These are phyloP conservation scores for Diaporthe ampelina DNA, from an alignment of 2,329 filamentous ascomycete genomes.

Conservation along the genomic window DNA sequence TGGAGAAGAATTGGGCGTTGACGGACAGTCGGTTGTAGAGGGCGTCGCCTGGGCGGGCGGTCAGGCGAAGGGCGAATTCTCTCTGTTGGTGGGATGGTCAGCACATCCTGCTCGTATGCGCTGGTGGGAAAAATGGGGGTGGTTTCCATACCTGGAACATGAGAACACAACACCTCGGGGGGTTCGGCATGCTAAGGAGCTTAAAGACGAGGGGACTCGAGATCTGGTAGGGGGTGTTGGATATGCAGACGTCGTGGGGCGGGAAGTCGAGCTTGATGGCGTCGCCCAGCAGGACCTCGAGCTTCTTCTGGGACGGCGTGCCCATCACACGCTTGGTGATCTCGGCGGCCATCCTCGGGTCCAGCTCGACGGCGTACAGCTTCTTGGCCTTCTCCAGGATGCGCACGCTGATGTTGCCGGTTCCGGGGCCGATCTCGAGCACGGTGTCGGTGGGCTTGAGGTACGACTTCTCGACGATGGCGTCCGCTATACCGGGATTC, in stretches of 20 bases:
- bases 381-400: slow-evolving; percentile 91
- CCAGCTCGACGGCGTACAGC: slow-evolving; percentile 87
- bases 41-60: slow-evolving; percentile 88
- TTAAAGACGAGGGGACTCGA: slow-evolving; percentile 82
- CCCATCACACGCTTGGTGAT: slow-evolving; percentile 91
- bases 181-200: slow-evolving; percentile 84
- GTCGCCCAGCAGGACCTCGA: slow-evolving; percentile 92
- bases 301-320: slow-evolving; percentile 83
- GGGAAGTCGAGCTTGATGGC: slow-evolving; percentile 86
- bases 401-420: slow-evolving; percentile 86
- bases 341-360: slow-evolving; percentile 66
- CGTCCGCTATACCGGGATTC: slow-evolving; percentile 85
- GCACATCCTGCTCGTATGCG: slow-evolving; percentile 69
- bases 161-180: slow-evolving; percentile 87
- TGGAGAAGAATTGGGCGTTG: slow-evolving; percentile 90
- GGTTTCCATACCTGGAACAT: slow-evolving; percentile 80
- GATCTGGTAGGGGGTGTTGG: slow-evolving; percentile 84
- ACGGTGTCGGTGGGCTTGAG: slow-evolving; percentile 93
- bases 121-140: too few relatives aligned
- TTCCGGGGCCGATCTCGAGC: slow-evolving; percentile 92
- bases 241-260: slow-evolving; percentile 85
- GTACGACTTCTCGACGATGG: slow-evolving; percentile 84
- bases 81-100: slow-evolving; percentile 79
- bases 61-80: slow-evolving; percentile 91
- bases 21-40: slow-evolving; percentile 93